Conservation (phyloP, 306 rosid genomes). For the Quercus robur region DNA sequence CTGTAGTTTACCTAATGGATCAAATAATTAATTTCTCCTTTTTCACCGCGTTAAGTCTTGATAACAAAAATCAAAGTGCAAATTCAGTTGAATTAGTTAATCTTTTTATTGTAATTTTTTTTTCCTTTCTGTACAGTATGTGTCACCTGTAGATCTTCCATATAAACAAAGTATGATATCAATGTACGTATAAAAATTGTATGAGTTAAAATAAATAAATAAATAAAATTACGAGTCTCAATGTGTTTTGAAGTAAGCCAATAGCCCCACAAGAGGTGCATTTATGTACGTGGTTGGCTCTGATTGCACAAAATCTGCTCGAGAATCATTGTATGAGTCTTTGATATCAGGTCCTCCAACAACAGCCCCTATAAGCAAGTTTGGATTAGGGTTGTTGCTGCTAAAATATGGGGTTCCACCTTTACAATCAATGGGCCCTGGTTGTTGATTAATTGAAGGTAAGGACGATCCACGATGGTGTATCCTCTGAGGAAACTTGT, state of each 20-base stretch:
- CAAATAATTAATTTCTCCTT: too few species aligned
- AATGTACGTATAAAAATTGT: neutral
- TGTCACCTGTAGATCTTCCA: too few species aligned
- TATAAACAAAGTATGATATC: neutral
- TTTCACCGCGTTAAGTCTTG: too few species aligned
- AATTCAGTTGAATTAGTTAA: too few species aligned
- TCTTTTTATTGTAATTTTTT: neutral
- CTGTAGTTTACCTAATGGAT: too few species aligned
- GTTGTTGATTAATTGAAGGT: conserved; percentile 32
- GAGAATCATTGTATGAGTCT: conserved; percentile 46
- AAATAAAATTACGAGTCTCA: neutral
- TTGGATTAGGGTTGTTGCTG: conserved; percentile 45
- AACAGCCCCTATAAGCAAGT: conserved; percentile 50
- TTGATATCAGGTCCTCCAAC: conserved; percentile 51
- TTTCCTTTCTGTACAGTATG: neutral
- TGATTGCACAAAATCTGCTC: conserved; percentile 44
- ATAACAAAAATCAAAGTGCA: too few species aligned
- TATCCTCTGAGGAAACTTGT: conserved; percentile 40
- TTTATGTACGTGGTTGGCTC: conserved; percentile 63
- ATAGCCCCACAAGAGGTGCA: conserved; percentile 60
- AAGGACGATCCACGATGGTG: conserved; percentile 56
- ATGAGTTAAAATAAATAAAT: neutral
- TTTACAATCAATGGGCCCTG: conserved; percentile 22
- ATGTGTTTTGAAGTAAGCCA: conserved; percentile 51
- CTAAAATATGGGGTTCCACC: conserved; percentile 35